Percentiles rank a stretch among this genome's conserved stretches.
Evolutionary conservation across 2,329 filamentous ascomycete species (phyloP).

Genomic region (Chaetomiaceae sp.): DNA sequence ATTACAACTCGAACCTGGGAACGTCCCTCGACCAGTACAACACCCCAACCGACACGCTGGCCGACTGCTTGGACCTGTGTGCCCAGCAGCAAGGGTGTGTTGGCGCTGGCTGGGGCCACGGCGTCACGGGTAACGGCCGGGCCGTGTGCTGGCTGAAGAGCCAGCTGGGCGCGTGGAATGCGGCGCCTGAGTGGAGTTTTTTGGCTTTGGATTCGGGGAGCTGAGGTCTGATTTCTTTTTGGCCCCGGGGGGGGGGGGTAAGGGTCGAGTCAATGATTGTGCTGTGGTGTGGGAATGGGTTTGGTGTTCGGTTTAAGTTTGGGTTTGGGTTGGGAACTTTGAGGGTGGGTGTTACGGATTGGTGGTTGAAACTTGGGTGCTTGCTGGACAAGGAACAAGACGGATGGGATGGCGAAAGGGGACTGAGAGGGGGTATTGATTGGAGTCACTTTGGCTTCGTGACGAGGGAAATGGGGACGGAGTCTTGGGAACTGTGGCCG

Average conservation of each 20-base stretch:
- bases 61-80: conserved; percentile 32
- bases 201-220: conserved; percentile 32
- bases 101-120: conserved; percentile 34
- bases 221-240: neutral
- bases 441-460: no score
- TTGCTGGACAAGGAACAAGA: neutral
- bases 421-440: no score
- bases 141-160: conserved; percentile 35
- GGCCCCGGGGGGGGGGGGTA: no score
- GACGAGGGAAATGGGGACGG: no score
- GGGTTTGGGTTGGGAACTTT: neutral
- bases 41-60: conserved; percentile 25
- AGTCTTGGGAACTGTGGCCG: no score
- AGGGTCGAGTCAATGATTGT: no score
- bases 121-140: neutral
- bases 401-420: no score
- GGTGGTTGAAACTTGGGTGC: neutral
- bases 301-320: no score
- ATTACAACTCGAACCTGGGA: conserved; percentile 32
- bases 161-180: conserved; percentile 27
- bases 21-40: conserved; percentile 30
- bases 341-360: no score
- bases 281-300: no score
- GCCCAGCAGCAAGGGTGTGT: conserved; percentile 28
- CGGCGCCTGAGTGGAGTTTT: conserved; percentile 31